phyloP scores from a whole-genome alignment of 306 rosid species.

The Aeschynomene evenia region DNA sequence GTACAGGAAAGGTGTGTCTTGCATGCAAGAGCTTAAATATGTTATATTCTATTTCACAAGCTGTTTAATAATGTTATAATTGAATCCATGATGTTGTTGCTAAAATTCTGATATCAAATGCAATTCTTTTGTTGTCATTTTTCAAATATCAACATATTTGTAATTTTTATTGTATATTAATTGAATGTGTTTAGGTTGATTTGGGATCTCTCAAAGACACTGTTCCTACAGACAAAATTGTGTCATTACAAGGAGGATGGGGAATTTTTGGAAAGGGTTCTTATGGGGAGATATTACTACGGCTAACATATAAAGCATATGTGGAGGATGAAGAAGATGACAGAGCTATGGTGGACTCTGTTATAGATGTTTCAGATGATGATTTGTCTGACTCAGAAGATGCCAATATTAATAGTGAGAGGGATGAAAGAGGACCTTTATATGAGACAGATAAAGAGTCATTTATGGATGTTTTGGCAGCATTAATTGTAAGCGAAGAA shows the following conservation, averaged over 20 bases:
- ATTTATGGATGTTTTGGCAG: constrained; percentile 95
- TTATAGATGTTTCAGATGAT: constrained; percentile 70
- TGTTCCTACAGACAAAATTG: constrained; percentile 96
- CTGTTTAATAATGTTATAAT: background rate
- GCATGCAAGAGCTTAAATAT: background rate
- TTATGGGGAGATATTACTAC: constrained; percentile 85
- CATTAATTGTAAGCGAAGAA: constrained; percentile 93
- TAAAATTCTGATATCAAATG: background rate
- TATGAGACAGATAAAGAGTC: constrained; percentile 64
- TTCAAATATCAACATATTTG: too few species aligned
- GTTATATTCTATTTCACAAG: background rate
- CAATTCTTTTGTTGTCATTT: background rate
- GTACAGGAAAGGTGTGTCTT: constrained; percentile 78
- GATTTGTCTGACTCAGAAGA: constrained; percentile 77
- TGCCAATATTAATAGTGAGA: constrained; percentile 33
- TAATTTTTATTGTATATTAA: too few species aligned
- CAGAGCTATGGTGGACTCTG: constrained; percentile 41
- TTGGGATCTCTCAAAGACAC: constrained; percentile 91
- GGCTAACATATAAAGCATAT: constrained; percentile 95
- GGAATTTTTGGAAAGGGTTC: constrained; percentile 68
- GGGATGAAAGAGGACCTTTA: constrained; percentile 33
- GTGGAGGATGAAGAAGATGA: constrained; percentile 99
- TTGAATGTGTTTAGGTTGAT: constrained; percentile 62
- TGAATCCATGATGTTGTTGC: background rate
- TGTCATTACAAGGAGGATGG: constrained; percentile 78